Evolutionary conservation across 2,329 filamentous ascomycete species (phyloP).

Genomic region (Mycosphaerelloides madeirae): DNA sequence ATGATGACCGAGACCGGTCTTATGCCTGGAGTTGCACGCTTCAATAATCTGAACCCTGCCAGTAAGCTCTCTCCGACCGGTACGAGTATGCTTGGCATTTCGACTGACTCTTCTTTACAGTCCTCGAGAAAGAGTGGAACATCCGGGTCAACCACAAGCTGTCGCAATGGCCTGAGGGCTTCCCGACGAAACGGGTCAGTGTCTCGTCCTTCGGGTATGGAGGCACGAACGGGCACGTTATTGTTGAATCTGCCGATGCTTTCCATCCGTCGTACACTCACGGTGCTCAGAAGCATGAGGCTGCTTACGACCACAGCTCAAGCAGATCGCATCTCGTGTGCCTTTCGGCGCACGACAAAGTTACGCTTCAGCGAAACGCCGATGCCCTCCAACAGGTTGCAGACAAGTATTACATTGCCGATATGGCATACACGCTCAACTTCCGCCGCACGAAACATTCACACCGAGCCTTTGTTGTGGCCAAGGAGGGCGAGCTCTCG

Average conservation of each 20-base stretch:
- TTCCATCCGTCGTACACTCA: neutral
- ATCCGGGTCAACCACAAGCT: conserved; percentile 28
- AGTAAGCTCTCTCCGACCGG: no score
- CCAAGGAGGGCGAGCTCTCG: conserved; percentile 2
- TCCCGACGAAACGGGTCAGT: conserved; percentile 7
- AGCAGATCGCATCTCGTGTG: neutral
- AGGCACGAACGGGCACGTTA: conserved; percentile 18
- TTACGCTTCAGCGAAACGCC: no score
- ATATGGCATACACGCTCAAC: conserved; percentile 7
- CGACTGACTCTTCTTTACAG: no score
- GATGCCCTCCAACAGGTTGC: neutral
- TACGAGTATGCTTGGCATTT: no score
- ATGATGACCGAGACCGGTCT: conserved; percentile 17
- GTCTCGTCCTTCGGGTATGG: conserved; percentile 25
- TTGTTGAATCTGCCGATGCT: conserved; percentile 1
- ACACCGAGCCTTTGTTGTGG: conserved; percentile 4
- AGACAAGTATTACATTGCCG: neutral
- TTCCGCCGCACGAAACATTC: neutral
- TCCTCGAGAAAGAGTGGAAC: conserved; percentile 13
- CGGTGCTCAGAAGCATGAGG: neutral
- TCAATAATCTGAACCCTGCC: conserved; percentile 19
- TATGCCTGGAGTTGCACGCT: conserved; percentile 20
- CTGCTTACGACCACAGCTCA: neutral
- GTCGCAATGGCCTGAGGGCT: conserved; percentile 5
- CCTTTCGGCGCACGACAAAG: no score